Base-by-base conservation (phyloP, 2,329 filamentous ascomycete species). In the Pseudopithomyces chartarum region DNA sequence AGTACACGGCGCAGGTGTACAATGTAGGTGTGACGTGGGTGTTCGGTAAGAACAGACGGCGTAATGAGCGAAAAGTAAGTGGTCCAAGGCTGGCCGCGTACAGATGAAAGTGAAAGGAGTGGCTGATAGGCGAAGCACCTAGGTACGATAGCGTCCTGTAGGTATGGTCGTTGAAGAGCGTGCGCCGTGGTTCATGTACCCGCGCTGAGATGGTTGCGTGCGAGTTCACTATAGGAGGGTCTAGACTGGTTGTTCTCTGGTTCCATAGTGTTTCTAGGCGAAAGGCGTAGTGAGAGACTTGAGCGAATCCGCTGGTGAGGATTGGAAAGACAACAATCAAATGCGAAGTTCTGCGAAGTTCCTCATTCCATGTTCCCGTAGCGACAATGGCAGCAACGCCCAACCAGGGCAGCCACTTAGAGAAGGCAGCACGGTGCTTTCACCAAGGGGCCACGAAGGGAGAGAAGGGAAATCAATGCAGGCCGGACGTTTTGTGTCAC, bases 141-240 rank as follows among this genome's bases (percentile, higher is more conserved):
- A n/a, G n/a, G n/a, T 13, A 36, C n/a, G 5, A 17, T 5, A 19
- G 32, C n/a, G 22, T 7, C 40, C 19, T 13, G 51, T 38, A 39
- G 19, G 39, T 40, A 17, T 22, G 44, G 38, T 29, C 15, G 36
- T 44, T 17, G 19, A 5, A 15, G 17, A 26, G 23, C 19, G 45
- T 32, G 42, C 7, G n/a, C 48, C 47, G 47, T 46, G 40, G 54
- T 46, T 59, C 43, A 52, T 38, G 47, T 38, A 40, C 51, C 50
- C 8, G 5, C 19, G 20, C 2, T n/a, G 20, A 26, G n/a, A 19
- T 3, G 7, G 61, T 61, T 61, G 63, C 64, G 64, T 55, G 64
- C 57, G 58, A 69, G 73, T 15, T 74, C 72, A 66, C 69, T 74
- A 61, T 70, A 65, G 49, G 73, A 69, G 66, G 72, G 69, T 44